Base-by-base conservation (phyloP, 768 basidiomycete genomes). In the Kwoniella sp. region DNA sequence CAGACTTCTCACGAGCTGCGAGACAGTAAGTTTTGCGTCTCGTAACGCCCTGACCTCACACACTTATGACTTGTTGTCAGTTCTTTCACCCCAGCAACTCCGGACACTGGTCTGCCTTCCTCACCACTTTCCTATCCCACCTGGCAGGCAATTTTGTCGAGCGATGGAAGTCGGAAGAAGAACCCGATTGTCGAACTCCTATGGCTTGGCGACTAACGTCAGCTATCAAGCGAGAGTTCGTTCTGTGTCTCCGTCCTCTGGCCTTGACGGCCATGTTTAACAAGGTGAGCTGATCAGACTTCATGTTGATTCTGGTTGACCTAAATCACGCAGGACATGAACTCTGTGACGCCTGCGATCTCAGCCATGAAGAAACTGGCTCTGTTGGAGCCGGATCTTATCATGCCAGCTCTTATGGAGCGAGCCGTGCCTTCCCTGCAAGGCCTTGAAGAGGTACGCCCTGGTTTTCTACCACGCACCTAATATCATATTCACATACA, bases 81-180 rank as follows among this genome's bases (percentile, higher is more conserved):
- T 90, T 89, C 76, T 93, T 91, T 76, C 89, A 91, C 69, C 89
- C 89, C 0, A 84, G 84, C 9, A 90, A 89, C 65, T 87, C 87
- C 1, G 89, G 89, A 8, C 78, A 80, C 10, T 90, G 88, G 85
- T 88, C 88, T 3, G 75, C 79, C 8, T 61, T 66, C 31, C 59
- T 70, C 32, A 66, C 58, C 27, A 52, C 65, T 12, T 92, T 95
- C 77, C 81, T 90, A 71, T 88, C 89, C 67, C 85, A 83, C 59
- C 79, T 89, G 37, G 85, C 85, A 1, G 85, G 84, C 70, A 85
- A 89, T 59, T 91, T 91, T 76, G 84, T 88, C 69, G 86, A 86
- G 74, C 82, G 89, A 82, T 73, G 70, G 66, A 74, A 69, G 65
- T 83, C 87, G 67, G 89, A 93, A 69, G 80, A 84, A 65, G 75